A percentile compares a stretch with the other conserved stretches of the same genome.
Conservation (phyloP, 148 eudicot species). For the Polygonum maritimum region DNA sequence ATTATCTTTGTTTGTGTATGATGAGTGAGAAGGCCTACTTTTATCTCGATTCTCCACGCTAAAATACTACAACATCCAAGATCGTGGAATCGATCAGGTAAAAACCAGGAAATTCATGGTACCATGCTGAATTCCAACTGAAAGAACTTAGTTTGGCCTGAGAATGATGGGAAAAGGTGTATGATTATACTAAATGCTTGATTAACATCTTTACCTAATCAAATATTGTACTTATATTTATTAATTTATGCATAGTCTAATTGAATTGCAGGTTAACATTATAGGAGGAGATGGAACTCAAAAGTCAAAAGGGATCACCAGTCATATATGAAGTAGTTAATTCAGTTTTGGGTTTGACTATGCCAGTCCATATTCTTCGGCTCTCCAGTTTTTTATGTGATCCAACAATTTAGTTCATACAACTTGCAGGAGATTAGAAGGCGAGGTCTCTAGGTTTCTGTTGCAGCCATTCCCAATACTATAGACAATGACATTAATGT, state of each 20-base stretch:
- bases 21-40: neutral
- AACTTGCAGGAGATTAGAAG: slow-evolving; percentile 57
- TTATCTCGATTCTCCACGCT: neutral
- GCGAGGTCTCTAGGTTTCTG: slow-evolving; percentile 69
- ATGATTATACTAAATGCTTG: too few species aligned
- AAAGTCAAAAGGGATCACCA: slow-evolving; percentile 78
- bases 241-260: neutral
- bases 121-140: too few species aligned
- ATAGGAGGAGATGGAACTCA: slow-evolving; percentile 98
- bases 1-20: neutral
- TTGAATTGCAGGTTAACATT: slow-evolving; percentile 53
- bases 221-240: too few species aligned
- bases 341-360: neutral
- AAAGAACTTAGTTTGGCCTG: too few species aligned
- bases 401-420: neutral
- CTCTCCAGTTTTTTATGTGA: neutral
- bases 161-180: too few species aligned
- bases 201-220: too few species aligned
- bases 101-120: neutral
- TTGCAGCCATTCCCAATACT: slow-evolving; percentile 81
- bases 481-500: slow-evolving; percentile 96
- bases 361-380: neutral
- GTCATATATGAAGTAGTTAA: slow-evolving; percentile 58
- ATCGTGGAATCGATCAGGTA: slow-evolving; percentile 89
- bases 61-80: slow-evolving; percentile 49